Conservation (phyloP, 2,329 filamentous ascomycete species). For the Penicillium brasilianum region DNA sequence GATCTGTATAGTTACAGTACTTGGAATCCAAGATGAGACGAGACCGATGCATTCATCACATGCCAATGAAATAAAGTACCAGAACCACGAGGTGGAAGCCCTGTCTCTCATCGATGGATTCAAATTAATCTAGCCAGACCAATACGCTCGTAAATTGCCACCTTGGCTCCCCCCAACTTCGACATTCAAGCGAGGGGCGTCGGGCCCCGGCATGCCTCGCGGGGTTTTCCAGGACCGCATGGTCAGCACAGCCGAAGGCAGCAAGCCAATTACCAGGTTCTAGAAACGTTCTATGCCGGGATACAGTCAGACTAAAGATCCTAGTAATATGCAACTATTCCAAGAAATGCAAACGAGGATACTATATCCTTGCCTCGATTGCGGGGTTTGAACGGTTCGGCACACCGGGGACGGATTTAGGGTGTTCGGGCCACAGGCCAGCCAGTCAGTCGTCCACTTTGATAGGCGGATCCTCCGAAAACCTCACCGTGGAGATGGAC, state of each 20-base stretch:
- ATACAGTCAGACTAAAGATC: background rate
- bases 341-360: background rate
- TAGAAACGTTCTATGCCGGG: background rate
- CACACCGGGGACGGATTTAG: constrained; percentile 8
- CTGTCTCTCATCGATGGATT: background rate
- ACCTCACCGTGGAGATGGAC: background rate
- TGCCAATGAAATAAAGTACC: background rate
- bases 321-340: background rate
- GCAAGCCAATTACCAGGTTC: background rate
- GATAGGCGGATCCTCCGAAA: constrained; percentile 15
- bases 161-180: background rate
- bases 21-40: no score
- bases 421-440: background rate
- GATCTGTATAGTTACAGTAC: background rate
- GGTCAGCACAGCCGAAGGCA: background rate
- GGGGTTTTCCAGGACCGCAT: background rate
- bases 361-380: background rate
- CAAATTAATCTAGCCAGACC: background rate
- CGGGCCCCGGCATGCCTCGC: background rate
- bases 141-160: background rate
- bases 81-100: background rate
- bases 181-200: background rate
- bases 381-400: constrained; percentile 15
- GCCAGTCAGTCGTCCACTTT: constrained; percentile 1
- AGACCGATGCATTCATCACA: no score